Conservation (phyloP, 1,284 basidiomycete species). For the Ganoderma multipileum region DNA sequence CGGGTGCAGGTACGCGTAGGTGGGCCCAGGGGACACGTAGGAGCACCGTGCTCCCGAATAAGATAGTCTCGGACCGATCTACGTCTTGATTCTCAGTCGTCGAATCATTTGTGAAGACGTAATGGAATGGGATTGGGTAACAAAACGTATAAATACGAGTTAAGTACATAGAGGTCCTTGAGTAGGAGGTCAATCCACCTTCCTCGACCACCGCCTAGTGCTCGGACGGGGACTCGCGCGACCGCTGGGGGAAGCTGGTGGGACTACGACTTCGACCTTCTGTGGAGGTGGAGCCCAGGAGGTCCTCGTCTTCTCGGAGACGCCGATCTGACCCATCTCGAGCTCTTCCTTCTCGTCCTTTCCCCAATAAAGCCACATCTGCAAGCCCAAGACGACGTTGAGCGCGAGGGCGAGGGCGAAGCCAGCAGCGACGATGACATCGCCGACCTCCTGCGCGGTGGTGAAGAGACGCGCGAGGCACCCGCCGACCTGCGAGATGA, state of each 20-base stretch:
- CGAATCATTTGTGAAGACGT: no score
- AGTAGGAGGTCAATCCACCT: slow-evolving; percentile 54
- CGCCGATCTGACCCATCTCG: slow-evolving; percentile 27
- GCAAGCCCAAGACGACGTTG: slow-evolving; percentile 80
- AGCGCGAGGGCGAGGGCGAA: slow-evolving; percentile 82
- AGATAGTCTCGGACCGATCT: no score
- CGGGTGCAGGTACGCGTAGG: no score
- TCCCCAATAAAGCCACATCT: slow-evolving; percentile 87
- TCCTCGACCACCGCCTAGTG: slow-evolving; percentile 73
- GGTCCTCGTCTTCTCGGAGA: slow-evolving; percentile 39
- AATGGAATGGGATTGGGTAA: not conserved
- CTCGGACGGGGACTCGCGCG: slow-evolving; percentile 50
- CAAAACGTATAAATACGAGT: not conserved
- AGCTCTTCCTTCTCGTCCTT: slow-evolving; percentile 52
- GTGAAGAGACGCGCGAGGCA: slow-evolving; percentile 92
- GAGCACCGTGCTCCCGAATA: no score
- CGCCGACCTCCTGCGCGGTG: slow-evolving; percentile 85
- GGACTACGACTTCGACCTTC: slow-evolving; percentile 51
- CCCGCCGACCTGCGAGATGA: slow-evolving; percentile 82
- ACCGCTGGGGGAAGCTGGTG: slow-evolving; percentile 37
- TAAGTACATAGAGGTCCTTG: not conserved
- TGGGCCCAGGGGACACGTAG: no score
- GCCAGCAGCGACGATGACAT: slow-evolving; percentile 78
- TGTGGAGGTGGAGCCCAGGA: slow-evolving; percentile 39
- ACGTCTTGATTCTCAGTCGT: no score